Percentiles rank a stretch among this genome's conserved stretches.
Evolutionary conservation across 2,329 filamentous ascomycete species (phyloP).

Genomic region (Sporothrix dimorphospora): DNA sequence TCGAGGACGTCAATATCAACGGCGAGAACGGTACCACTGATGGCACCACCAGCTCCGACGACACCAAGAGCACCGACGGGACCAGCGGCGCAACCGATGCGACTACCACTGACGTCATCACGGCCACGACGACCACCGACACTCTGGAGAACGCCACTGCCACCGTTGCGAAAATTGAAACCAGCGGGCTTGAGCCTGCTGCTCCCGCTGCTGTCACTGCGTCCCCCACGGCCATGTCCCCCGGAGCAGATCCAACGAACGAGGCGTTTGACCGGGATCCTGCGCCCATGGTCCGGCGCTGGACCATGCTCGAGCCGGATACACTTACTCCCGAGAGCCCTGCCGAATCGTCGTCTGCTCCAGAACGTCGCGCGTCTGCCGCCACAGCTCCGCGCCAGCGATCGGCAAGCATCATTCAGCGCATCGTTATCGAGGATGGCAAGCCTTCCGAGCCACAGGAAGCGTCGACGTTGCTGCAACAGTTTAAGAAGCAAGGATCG

Average conservation of each 20-base stretch:
- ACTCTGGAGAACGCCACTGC: neutral
- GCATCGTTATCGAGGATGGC: conserved; percentile 57
- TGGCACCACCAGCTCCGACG: neutral
- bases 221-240: neutral
- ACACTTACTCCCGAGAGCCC: conserved; percentile 23
- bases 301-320: conserved; percentile 38
- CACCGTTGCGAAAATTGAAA: neutral
- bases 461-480: conserved; percentile 47
- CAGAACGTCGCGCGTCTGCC: conserved; percentile 39
- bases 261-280: conserved; percentile 32
- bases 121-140: neutral
- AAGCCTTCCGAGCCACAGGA: conserved; percentile 47
- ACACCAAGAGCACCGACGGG: neutral
- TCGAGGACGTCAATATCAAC: neutral
- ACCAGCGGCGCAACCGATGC: neutral
- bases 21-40: neutral
- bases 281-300: conserved; percentile 42
- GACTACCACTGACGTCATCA: neutral
- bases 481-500: conserved; percentile 52
- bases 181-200: neutral
- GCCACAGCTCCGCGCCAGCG: conserved; percentile 46
- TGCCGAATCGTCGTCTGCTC: conserved; percentile 33
- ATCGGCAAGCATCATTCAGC: conserved; percentile 65
- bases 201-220: neutral
- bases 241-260: neutral